phyloP scores from a whole-genome alignment of 768 basidiomycete genomes.

The Hypholoma fasciculare region DNA sequence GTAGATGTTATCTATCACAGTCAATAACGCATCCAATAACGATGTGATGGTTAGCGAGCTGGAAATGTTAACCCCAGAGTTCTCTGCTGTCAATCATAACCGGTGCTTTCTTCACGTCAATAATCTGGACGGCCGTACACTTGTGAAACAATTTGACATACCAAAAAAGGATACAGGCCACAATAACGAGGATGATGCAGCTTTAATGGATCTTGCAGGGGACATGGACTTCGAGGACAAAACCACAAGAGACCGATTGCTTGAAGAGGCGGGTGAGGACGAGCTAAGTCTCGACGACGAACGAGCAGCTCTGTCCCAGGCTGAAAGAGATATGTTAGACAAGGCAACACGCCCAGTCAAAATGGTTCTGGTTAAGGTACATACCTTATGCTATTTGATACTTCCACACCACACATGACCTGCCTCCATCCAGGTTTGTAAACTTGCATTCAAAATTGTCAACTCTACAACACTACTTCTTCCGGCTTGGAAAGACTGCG shows the following conservation, averaged over 20 bases:
- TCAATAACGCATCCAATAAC: conserved; percentile 20
- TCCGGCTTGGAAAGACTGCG: conserved; percentile 14
- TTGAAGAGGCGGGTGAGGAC: conserved; percentile 1
- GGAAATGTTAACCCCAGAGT: conserved; percentile 10
- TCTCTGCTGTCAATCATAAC: conserved; percentile 20
- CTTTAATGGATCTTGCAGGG: conserved; percentile 7
- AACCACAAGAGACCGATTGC: not conserved
- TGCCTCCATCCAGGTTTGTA: conserved; percentile 3
- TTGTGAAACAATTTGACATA: conserved; percentile 34
- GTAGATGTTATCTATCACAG: not conserved
- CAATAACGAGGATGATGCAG: not conserved
- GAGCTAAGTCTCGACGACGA: conserved; percentile 18
- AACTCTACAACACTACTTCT: conserved; percentile 24
- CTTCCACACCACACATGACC: too few species aligned
- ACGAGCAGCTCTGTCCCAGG: conserved; percentile 12
- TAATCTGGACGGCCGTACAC: conserved; percentile 32
- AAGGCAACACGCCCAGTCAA: conserved; percentile 16
- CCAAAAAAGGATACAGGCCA: conserved; percentile 6
- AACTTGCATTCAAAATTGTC: conserved; percentile 8
- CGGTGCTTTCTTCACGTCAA: conserved; percentile 40
- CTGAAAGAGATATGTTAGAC: conserved; percentile 11
- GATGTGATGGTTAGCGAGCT: conserved; percentile 32
- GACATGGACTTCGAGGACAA: conserved; percentile 12
- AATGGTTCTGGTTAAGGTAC: conserved; percentile 32
- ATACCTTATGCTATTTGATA: not conserved